Percentiles rank a stretch among this genome's conserved stretches.
These are phyloP conservation scores for Anaeramoeba flamelloides DNA, from an alignment of 78 protist genomes.

Conservation along the genomic window DNA sequence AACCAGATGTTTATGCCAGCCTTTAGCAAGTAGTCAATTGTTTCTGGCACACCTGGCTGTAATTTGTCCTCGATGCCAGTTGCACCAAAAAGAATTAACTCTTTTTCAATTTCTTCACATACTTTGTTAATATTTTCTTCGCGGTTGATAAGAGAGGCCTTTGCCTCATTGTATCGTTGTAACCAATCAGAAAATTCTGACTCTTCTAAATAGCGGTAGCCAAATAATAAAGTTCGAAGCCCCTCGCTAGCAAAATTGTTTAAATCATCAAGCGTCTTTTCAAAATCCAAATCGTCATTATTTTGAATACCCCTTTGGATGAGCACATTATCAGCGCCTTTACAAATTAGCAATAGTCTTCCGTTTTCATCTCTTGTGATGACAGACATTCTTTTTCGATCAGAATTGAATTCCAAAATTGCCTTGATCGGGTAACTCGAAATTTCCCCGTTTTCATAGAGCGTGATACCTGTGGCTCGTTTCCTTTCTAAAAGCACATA, in stretches of 20 bases:
- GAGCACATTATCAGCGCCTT: not conserved
- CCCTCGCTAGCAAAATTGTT: not conserved
- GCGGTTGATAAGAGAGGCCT: not conserved
- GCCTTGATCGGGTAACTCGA: not conserved
- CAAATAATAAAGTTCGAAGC: not conserved
- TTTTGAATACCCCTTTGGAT: not conserved
- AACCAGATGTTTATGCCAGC: not conserved
- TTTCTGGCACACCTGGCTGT: not conserved
- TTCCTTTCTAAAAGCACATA: not conserved
- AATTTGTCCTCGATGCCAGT: not conserved
- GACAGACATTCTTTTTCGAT: not conserved
- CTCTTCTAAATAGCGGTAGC: not conserved
- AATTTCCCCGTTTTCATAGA: not conserved
- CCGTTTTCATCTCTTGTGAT: not conserved
- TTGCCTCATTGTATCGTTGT: not conserved
- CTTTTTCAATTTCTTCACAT: constrained; percentile 1
- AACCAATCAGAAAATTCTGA: not conserved
- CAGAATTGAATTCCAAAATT: not conserved
- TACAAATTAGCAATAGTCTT: not conserved
- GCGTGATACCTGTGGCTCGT: not conserved
- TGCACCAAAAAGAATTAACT: not conserved
- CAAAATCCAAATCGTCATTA: too few species aligned
- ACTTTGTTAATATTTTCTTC: not conserved
- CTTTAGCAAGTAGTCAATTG: not conserved
- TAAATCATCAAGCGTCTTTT: not conserved